Conservation (phyloP, 176 grass and related monocot species). For the Ananas comosus region DNA sequence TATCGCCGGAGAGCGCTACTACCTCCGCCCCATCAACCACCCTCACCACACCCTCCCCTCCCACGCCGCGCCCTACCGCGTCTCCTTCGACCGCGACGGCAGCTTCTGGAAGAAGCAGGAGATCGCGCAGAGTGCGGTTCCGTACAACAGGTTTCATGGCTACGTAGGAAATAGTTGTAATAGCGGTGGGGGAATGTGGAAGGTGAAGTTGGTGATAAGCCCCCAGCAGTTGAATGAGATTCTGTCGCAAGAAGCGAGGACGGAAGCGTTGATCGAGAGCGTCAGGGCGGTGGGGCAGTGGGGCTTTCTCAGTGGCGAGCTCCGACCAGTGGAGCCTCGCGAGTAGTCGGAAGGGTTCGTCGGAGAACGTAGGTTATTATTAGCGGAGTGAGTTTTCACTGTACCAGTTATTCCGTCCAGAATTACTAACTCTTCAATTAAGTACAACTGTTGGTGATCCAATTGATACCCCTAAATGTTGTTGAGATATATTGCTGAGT, state of each 20-base stretch:
- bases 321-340: slow-evolving; percentile 6
- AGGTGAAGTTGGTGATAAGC: slow-evolving; percentile 5
- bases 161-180: neutral
- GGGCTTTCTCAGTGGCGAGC: neutral
- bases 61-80: neutral
- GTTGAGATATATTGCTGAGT: no score
- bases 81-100: neutral
- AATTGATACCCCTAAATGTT: neutral
- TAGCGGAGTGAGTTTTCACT: no score
- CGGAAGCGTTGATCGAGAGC: neutral
- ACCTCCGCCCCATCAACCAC: neutral
- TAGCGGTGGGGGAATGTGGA: neutral
- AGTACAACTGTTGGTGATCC: neutral
- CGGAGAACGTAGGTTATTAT: neutral
- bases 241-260: neutral
- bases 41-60: neutral
- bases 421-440: neutral
- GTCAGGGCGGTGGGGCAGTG: neutral
- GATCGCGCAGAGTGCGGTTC: neutral
- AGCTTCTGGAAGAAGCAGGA: neutral
- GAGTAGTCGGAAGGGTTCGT: neutral
- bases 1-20: neutral
- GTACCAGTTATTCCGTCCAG: neutral
- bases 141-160: neutral
- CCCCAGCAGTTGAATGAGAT: neutral